Evolutionary conservation across 441 rosid species (phyloP), one percentile per base, ranked within the genome.

Genomic region (Metrosideros polymorpha): DNA sequence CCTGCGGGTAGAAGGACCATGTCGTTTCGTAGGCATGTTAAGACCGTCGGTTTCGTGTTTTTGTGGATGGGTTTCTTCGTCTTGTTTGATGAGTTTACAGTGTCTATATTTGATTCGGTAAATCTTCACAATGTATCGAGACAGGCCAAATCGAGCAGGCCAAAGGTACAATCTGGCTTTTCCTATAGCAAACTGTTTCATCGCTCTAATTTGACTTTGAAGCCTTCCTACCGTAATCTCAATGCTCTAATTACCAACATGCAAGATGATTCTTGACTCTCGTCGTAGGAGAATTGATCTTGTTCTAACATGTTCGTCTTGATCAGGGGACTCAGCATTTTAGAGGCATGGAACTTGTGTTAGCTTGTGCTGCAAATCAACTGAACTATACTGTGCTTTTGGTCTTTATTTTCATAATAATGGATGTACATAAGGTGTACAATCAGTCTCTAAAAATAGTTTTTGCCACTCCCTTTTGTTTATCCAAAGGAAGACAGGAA

Each of bases 31-130:
- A 91, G 83, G 86, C 92, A 95, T 90, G 89, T 90, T 85, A 86
- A 89, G 85, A 91, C 93, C 0, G 66, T 96, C 85, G 91, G 90
- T 87, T 85, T 89, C 54, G 89, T 92, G 92, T 87, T 96, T 66
- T 88, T 89, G 15, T 88, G 94, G 86, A 85, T 92, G 86, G 89
- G 90, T 84, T 92, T 92, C 84, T 87, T 95, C 83, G 89, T 95
- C 89, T 84, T 93, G 86, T 91, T 95, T 83, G 99, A 95, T 91
- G 90, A 96, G 79, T 85, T 95, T 82, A 85, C 93, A 94, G 92
- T 95, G 54, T 92, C 97, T 19, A 61, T 96, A 85, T 95, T 91
- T 92, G 89, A 88, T 90, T 93, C 94, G 5, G 87, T 91, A 61
- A 84, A 87, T 87, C 85, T 89, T 43, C 93, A 89, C 39, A 87